A percentile compares a stretch with the other conserved stretches of the same genome.
phyloP scores from a whole-genome alignment of 1,284 basidiomycete species.

The Golubevia pallescens region DNA sequence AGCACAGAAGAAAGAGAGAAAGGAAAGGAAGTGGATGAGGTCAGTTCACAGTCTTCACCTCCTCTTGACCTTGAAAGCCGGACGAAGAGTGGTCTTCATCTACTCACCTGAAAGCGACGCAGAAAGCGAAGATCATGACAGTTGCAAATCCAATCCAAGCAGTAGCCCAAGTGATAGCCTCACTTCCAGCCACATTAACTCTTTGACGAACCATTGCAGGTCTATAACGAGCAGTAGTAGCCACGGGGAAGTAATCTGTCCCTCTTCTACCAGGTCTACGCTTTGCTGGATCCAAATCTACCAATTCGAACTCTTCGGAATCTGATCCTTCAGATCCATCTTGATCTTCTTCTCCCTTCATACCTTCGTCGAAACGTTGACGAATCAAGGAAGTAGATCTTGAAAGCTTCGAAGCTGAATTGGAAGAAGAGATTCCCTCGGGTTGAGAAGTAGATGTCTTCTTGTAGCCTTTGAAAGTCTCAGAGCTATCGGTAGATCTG shows the following conservation, averaged over 20 bases:
- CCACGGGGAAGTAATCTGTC: conserved; percentile 43
- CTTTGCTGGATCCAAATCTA: conserved; percentile 20
- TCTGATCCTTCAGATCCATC: conserved; percentile 1
- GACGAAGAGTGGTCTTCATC: background rate
- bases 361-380: background rate
- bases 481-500: background rate
- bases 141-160: conserved; percentile 44
- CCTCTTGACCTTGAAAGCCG: background rate
- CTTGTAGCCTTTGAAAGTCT: background rate
- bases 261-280: conserved; percentile 33
- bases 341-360: conserved; percentile 4
- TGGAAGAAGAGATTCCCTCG: background rate
- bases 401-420: background rate
- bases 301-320: conserved; percentile 37
- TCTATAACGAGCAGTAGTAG: conserved; percentile 32
- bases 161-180: conserved; percentile 38
- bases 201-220: conserved; percentile 42
- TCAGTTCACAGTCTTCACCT: background rate
- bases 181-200: conserved; percentile 26
- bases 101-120: conserved; percentile 23
- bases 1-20: background rate
- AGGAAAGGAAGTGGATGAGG: background rate
- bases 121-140: conserved; percentile 45
- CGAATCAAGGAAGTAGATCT: background rate
- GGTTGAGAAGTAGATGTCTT: background rate